Evolutionary conservation across 805 yeast species (phyloP), one percentile per base, ranked within the genome.

Genomic region (Helenozyma rhizophorensis): DNA sequence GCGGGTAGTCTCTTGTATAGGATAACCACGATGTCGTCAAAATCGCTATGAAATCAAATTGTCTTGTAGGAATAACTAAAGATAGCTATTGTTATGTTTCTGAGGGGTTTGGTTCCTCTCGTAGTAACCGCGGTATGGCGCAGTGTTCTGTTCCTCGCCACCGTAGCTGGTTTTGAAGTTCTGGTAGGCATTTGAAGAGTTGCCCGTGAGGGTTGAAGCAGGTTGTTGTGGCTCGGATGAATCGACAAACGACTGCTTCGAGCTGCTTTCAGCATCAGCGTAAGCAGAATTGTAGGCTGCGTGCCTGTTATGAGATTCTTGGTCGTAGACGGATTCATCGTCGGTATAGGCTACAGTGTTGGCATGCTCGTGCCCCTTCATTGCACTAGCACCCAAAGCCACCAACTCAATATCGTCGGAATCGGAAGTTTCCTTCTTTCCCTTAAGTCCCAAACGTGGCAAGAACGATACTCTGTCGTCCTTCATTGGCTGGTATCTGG

Each of bases 401-500:
- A 77, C 77, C 43, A 83, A 69, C 58, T 83, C 90, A 39, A 79
- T 65, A 39, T 71, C 80, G 18, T 62, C 70, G 40, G 57, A 48
- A 26, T 53, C 37, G 43, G 54, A 36, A 7, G 47, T 48, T n/a
- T 42, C 48, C 30, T 45, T 43, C 23, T 50, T 52, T 11, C 52
- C 49, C 35, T 67, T 37, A 25, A 26, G 36, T 8, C 47, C 78
- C 35, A 70, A 68, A 50, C 80, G 72, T 42, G 89, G 89, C 53
- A 93, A 84, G 58, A 93, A 93, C n/a, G 96, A 84, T 32, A 84
- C 93, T 56, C 98, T 78, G 55, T 93, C 98, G 59, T 93, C 98
- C 49, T 83, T 83, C 83, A 90, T 83, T 41, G 96, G 97, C 64
- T 87, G 90, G 65, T 93, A 93, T 48, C 95, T 76, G 8, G 90